Base-by-base conservation (phyloP, 208 protist genomes). In the Porcisia hertigi region DNA sequence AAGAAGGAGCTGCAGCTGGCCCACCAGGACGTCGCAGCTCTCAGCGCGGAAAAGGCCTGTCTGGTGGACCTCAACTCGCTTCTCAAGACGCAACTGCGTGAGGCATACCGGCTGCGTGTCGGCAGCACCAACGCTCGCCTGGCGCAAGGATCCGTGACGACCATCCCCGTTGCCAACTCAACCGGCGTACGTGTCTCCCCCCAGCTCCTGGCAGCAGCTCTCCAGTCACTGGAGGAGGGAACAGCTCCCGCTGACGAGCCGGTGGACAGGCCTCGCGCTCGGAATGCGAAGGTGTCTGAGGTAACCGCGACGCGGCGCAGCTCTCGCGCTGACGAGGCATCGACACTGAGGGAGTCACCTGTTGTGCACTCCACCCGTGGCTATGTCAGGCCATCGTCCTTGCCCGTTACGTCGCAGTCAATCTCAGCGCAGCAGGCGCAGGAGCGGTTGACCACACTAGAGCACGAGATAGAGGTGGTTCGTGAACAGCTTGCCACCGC, bases 11-110 rank as follows among this genome's bases (percentile, higher is more conserved):
- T 93, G 75, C 69, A 82, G 39, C 65, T 84, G 18, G 77, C 86
- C 6, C 76, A 88, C 43, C 81, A 87, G 65, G 89, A 92, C 43
- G 79, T 85, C 8, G 79, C 71, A 20, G 82, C 88, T 9, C 70
- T 94, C 20, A 72, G 77, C 34, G 85, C 79, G 2, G 91, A 97
- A 77, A 93, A 94, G 76, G 88, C 90, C 52, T 94, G 88, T 8
- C 80, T 97, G 66, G 77, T 94, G 23, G 92, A 96, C 73, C 72
- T 97, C 16, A 97, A 97, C 76, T 85, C 90, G 12, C 79, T 96
- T 14, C 85, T 97, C 23, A 97, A 97, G 85, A 86, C 89, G 36
- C 93, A 97, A 73, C 81, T 95, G 75, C 77, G 92, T 0, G 91
- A 95, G 71, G 89, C 90, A 53, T 97, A 94, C 69, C 84, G 88